Evolutionary conservation across 176 grass and related monocot genomes (phyloP).

Genomic region (Dactylis glomerata): DNA sequence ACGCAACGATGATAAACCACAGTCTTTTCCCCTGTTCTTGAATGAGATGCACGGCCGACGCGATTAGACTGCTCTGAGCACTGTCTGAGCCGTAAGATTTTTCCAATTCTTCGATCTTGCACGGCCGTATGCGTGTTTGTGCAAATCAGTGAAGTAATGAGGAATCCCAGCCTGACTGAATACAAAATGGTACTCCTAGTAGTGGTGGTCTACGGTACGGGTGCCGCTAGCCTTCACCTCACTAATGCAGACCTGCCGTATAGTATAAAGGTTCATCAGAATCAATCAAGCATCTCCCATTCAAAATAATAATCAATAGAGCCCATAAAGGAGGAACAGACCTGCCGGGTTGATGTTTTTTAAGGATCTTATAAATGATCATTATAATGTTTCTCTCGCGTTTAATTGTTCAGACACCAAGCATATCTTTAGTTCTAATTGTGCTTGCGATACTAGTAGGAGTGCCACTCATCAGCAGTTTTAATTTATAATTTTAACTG

Average conservation of each 20-base stretch:
- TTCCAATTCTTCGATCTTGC: constrained; percentile 5
- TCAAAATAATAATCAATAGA: neutral
- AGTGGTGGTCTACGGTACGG: neutral
- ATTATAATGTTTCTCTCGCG: neutral
- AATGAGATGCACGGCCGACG: constrained; percentile 25
- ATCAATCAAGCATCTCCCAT: neutral
- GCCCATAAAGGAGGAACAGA: constrained; percentile 27
- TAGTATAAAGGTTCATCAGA: neutral
- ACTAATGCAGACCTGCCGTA: constrained; percentile 27
- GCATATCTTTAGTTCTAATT: neutral
- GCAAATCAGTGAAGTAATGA: constrained; percentile 14
- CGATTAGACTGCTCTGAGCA: neutral
- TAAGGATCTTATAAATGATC: constrained; percentile 16
- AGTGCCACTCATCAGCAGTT: neutral
- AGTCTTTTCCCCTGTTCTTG: neutral
- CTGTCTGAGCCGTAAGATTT: neutral
- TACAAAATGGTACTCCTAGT: neutral
- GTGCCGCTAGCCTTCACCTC: neutral
- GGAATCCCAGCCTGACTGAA: constrained; percentile 2
- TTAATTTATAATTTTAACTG: neutral
- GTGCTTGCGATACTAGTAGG: neutral
- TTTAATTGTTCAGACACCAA: constrained; percentile 28
- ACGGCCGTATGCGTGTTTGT: constrained; percentile 32
- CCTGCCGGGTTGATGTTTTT: neutral
- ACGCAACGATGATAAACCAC: neutral